Base-by-base conservation (phyloP, 208 protist species). In the Crithidia acanthocephali region DNA sequence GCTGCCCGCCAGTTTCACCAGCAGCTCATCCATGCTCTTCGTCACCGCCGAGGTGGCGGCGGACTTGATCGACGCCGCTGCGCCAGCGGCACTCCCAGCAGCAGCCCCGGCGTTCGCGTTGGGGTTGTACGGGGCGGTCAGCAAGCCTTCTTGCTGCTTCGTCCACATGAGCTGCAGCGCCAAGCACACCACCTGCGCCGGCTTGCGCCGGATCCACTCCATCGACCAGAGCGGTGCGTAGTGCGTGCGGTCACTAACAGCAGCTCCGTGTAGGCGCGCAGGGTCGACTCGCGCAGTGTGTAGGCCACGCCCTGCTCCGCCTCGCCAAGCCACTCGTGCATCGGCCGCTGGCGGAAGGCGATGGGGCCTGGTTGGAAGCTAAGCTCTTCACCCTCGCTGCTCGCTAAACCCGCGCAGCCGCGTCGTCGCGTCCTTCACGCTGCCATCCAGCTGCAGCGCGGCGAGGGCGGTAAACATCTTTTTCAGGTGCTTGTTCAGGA, bases 381-480 rank as follows among this genome's bases (percentile, higher is more conserved):
- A 11, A 99, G 88, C 20, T 81, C 64, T 79, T 99, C 98, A 28
- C 97, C 98, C 60, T 99, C 96, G 23, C 67, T 74, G 44, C 91
- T 98, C 20, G 74, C 52, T 77, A n/a, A 99, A 98, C 55, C 91
- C 95, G 16, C 87, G 23, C 32, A 99, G 82, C 13, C 74, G 68
- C 23, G 70, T 68, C 11, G 66, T 71, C n/a, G 44, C 45, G 27
- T 61, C 74, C 27, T 65, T 52, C 45, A 51, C 62, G 37, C 44
- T 64, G 32, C 56, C 67, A 8, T 80, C 74, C 27, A 76, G n/a
- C 68, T 73, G 51, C 48, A 99, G 74, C 28, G 80, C 74, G 11
- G 94, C 67, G 16, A 99, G 77, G n/a, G 98, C 99, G 20, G 98
- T 98, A 88, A 99, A 99, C 98, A 99, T 99, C 84, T 99, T 99